Percentiles rank a stretch among this genome's conserved stretches.
Conservation (phyloP, 2,329 filamentous ascomycete species). For the Malbranchea cinnamomea region DNA sequence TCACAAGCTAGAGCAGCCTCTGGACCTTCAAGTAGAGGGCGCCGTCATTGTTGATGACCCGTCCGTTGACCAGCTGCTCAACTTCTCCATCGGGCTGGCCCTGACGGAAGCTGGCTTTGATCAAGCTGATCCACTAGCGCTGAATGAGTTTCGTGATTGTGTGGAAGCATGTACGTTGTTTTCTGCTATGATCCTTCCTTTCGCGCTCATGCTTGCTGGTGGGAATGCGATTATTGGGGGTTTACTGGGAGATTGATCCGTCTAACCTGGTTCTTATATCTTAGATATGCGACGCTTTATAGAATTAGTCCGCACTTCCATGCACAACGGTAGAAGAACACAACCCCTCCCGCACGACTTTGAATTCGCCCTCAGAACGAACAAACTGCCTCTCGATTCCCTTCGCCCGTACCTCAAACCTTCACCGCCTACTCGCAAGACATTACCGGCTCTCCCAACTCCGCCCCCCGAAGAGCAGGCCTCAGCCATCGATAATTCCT, state of each 20-base stretch:
- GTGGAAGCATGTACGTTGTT: conserved; percentile 43
- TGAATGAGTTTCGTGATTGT: conserved; percentile 40
- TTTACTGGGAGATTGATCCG: neutral
- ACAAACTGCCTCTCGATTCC: conserved; percentile 18
- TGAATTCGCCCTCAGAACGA: conserved; percentile 28
- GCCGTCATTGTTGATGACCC: conserved; percentile 33
- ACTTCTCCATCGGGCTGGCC: conserved; percentile 38
- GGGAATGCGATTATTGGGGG: neutral
- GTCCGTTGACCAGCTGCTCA: conserved; percentile 39
- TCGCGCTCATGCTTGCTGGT: neutral
- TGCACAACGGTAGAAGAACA: conserved; percentile 41
- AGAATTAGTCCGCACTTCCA: conserved; percentile 39
- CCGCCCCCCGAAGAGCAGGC: conserved; percentile 23
- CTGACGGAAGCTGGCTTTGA: conserved; percentile 41
- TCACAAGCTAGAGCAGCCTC: conserved; percentile 25
- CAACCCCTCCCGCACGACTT: conserved; percentile 46
- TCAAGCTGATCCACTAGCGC: conserved; percentile 37
- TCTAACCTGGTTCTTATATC: conserved; percentile 11
- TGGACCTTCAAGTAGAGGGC: conserved; percentile 21
- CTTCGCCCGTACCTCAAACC: conserved; percentile 21
- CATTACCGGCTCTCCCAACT: conserved; percentile 9
- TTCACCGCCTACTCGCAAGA: conserved; percentile 11
- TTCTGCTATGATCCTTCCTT: neutral
- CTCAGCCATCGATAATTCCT: conserved; percentile 20
- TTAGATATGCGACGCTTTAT: conserved; percentile 41